Percentiles rank a stretch among this genome's conserved stretches.
phyloP scores from a whole-genome alignment of 805 yeast genomes.

The Kodamaea kaohsiungensis region DNA sequence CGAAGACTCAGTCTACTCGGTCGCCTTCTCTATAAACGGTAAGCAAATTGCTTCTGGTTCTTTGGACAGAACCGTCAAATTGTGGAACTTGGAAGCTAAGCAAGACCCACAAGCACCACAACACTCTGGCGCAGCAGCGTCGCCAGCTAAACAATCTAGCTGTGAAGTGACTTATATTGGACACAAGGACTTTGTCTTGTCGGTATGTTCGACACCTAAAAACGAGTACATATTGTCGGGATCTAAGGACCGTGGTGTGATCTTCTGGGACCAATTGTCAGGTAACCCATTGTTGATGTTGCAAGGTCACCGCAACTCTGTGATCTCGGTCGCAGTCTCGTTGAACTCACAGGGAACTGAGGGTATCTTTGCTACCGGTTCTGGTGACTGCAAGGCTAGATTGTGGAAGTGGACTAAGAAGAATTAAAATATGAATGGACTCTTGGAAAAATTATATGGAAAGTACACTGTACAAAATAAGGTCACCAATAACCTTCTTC shows the following conservation, averaged over 20 bases:
- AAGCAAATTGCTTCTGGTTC: conserved; percentile 93
- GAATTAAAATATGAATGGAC: conserved; percentile 1
- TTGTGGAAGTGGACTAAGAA: conserved; percentile 85
- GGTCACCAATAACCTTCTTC: not conserved
- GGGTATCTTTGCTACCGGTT: conserved; percentile 93
- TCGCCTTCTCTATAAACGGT: conserved; percentile 89
- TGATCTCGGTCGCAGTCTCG: conserved; percentile 89
- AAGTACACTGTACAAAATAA: not conserved
- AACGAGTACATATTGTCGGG: conserved; percentile 90
- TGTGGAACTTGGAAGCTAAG: conserved; percentile 83
- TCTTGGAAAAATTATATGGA: not conserved
- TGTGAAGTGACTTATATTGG: conserved; percentile 95
- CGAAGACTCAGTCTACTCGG: conserved; percentile 93
- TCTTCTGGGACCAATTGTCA: conserved; percentile 91
- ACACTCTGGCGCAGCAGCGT: conserved; percentile 17
- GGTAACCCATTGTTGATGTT: conserved; percentile 94
- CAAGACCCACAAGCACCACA: conserved; percentile 27
- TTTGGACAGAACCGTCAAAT: conserved; percentile 90
- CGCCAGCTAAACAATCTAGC: conserved; percentile 42
- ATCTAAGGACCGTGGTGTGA: conserved; percentile 95
- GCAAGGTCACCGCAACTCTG: conserved; percentile 96
- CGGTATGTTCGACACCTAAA: conserved; percentile 93
- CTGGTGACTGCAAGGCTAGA: conserved; percentile 97
- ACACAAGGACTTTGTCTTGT: conserved; percentile 92
- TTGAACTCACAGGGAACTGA: conserved; percentile 71